Percentiles rank a stretch among this genome's conserved stretches.
phyloP scores from a whole-genome alignment of 2,329 filamentous ascomycete species.

The Trichophyton verrucosum region DNA sequence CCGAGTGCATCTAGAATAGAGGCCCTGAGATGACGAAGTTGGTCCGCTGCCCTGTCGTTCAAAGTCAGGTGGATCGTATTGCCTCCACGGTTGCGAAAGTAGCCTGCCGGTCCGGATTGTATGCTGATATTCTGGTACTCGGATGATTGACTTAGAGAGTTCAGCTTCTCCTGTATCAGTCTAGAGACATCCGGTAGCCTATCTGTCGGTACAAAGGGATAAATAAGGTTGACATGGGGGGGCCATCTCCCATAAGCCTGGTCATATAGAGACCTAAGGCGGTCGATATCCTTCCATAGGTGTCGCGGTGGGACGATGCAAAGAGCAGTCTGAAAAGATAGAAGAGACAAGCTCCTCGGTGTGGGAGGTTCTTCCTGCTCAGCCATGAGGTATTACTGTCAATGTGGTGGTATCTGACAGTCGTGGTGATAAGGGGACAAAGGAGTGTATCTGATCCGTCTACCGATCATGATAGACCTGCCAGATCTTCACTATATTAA shows the following conservation, averaged over 20 bases:
- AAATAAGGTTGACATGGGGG: constrained; percentile 53
- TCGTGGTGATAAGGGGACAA: not conserved
- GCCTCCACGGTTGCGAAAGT: constrained; percentile 40
- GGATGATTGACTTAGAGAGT: not conserved
- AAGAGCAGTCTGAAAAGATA: constrained; percentile 47
- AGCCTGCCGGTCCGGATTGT: constrained; percentile 22
- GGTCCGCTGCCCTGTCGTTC: not conserved
- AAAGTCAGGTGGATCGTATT: constrained; percentile 38
- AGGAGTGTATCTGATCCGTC: no score
- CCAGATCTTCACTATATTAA: not conserved
- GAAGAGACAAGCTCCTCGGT: constrained; percentile 9
- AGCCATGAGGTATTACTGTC: not conserved
- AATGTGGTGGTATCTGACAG: not conserved
- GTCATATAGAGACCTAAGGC: constrained; percentile 50
- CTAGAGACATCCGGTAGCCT: constrained; percentile 35
- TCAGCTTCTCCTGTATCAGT: constrained; percentile 28
- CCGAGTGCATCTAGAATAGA: constrained; percentile 27
- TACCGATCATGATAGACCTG: not conserved
- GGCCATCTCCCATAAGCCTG: constrained; percentile 51
- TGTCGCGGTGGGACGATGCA: constrained; percentile 45
- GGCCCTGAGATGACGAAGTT: constrained; percentile 26
- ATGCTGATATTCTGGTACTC: not conserved
- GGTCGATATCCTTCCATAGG: constrained; percentile 40
- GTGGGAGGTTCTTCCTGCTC: not conserved
- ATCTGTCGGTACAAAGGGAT: constrained; percentile 48